Conservation (phyloP, 306 rosid species). For the Quercus bicolor region DNA sequence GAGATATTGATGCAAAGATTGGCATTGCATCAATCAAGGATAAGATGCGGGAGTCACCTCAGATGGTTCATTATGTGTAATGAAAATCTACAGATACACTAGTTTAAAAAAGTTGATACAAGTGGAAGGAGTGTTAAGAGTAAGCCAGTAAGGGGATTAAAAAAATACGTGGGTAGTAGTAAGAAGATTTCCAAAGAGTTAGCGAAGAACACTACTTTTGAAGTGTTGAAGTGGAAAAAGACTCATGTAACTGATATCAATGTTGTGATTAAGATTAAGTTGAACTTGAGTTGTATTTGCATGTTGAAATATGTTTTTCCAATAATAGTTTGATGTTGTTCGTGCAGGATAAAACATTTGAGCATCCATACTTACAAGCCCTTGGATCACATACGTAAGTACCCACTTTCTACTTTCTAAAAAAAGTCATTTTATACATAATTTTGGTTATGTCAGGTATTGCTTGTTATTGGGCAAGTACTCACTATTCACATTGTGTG, state of each 20-base stretch:
- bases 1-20: not conserved
- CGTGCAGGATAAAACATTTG: slow-evolving; percentile 90
- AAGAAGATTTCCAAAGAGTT: not conserved
- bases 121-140: not conserved
- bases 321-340: slow-evolving; percentile 19
- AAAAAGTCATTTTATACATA: not conserved
- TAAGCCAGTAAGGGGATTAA: not conserved
- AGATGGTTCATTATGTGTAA: not conserved
- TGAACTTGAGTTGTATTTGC: not conserved
- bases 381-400: slow-evolving; percentile 68
- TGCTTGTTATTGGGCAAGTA: not conserved
- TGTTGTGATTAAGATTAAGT: not conserved
- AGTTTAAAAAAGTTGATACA: not conserved
- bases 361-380: slow-evolving; percentile 86
- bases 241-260: too few species aligned
- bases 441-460: not conserved
- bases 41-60: not conserved
- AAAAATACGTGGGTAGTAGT: not conserved
- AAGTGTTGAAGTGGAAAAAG: not conserved
- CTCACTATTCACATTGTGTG: not conserved
- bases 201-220: not conserved
- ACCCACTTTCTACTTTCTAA: too few species aligned
- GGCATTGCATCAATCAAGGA: not conserved
- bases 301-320: not conserved
- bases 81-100: not conserved